Evolutionary conservation across 1,284 basidiomycete species (phyloP), one percentile per base, ranked within the genome.

Genomic region (Papiliotrema flavescens): DNA sequence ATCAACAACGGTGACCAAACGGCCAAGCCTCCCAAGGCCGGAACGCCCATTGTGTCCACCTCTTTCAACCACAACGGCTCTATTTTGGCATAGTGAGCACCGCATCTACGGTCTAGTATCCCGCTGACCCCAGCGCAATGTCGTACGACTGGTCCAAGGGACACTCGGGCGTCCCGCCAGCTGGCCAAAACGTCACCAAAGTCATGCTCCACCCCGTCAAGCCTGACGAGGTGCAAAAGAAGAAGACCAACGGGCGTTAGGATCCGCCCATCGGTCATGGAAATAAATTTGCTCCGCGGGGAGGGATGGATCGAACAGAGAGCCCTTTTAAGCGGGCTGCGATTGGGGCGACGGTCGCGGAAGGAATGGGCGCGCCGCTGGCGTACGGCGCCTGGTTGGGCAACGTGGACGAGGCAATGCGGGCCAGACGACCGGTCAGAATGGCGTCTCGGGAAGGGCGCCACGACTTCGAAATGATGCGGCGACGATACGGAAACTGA

Each of bases 131-230:
- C 40, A 74, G 71, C 63, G 85, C 89, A 0, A 74, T 92, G 20
- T 89, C 89, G 3, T 93, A 93, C 66, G 90, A 94, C 71, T 93
- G 90, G 90, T 87, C 76, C 80, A 65, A 94, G 86, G 92, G 92
- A 3, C 88, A 93, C 74, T 84, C 84, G 11, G 90, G 90, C 19
- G 91, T 89, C 80, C 86, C 87, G 4, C 84, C 88, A 5, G 83
- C 83, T 15, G 47, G 55, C 11, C 35, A 59, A 22, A 85, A 86
- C 66, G 83, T 84, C 17, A 93, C 90, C 75, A 91, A 91, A 72
- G 78, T 95, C 62, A 90, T 94, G 87, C 76, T 95, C 56, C 92
- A 95, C 73, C 84, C 87, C 17, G 89, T 89, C 77, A 90, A 90
- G 78, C 88, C 90, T 44, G 89, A 92, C 9, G 90, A 93, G 76